Percentiles rank a stretch among this genome's conserved stretches.
Evolutionary conservation across 2,329 filamentous ascomycete genomes (phyloP).

Genomic region (Fusarium incarnatum): DNA sequence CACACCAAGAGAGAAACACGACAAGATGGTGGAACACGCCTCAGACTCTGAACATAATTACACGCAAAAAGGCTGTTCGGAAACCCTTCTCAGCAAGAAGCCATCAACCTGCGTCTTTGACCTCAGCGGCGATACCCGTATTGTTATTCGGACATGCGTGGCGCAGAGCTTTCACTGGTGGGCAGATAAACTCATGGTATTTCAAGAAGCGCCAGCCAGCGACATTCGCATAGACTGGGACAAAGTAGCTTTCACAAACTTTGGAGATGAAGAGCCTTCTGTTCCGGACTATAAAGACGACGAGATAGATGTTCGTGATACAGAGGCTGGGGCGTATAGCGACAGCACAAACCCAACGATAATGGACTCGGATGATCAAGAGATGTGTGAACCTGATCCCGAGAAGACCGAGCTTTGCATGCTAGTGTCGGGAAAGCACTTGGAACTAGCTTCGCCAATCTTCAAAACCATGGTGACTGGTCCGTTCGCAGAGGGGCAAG

Average conservation of each 20-base stretch:
- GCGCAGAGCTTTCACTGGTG: background rate
- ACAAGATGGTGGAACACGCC: no score
- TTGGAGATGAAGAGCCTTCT: rapidly evolving
- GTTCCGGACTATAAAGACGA: rapidly evolving
- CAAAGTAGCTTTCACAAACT: no score
- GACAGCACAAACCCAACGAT: rapidly evolving
- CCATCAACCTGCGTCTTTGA: background rate
- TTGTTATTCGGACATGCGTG: background rate
- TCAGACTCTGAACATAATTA: background rate
- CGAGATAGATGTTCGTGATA: rapidly evolving
- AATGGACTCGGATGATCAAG: rapidly evolving
- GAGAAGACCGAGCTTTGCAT: background rate
- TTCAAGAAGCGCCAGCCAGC: background rate
- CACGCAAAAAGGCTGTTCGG: no score
- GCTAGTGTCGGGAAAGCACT: conserved; percentile 7
- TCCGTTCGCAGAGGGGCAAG: background rate
- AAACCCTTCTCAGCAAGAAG: background rate
- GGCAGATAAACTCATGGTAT: background rate
- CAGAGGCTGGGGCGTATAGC: rapidly evolving
- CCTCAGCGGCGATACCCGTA: background rate
- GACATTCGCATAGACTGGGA: no score
- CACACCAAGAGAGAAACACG: no score
- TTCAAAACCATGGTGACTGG: conserved; percentile 15
- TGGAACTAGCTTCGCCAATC: conserved; percentile 2
- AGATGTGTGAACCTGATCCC: rapidly evolving